A percentile compares a stretch with the other conserved stretches of the same genome.
phyloP scores from a whole-genome alignment of 768 basidiomycete genomes.

The Suillus subaureus region DNA sequence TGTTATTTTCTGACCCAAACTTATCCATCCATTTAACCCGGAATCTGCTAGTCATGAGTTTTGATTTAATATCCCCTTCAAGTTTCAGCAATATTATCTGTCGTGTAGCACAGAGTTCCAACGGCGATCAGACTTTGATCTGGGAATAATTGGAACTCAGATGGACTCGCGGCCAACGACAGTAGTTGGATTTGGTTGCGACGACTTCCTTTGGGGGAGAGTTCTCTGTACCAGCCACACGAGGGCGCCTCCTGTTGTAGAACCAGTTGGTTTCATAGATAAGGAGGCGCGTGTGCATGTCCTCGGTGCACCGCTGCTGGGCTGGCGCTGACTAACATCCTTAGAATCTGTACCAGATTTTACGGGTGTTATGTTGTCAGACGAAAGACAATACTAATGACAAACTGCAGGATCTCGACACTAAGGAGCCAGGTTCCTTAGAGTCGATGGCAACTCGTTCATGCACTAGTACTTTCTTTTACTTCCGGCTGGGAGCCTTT shows the following conservation, averaged over 20 bases:
- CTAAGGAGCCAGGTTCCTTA: background rate
- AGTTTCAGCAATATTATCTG: background rate
- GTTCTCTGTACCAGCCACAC: background rate
- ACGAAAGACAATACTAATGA: background rate
- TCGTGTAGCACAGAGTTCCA: background rate
- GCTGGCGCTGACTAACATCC: background rate
- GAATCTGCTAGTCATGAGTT: background rate
- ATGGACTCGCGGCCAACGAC: background rate
- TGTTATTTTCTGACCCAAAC: background rate
- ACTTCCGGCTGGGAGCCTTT: background rate
- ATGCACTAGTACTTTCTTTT: background rate
- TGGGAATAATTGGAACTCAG: background rate
- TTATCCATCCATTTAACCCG: background rate
- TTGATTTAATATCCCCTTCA: background rate
- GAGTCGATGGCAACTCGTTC: background rate
- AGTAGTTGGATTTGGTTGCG: too few relatives aligned
- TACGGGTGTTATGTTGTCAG: background rate
- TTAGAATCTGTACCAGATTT: background rate
- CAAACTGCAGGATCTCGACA: background rate
- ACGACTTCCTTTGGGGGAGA: background rate
- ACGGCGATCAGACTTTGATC: background rate
- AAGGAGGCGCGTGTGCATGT: background rate
- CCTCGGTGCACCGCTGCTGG: background rate
- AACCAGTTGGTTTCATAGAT: background rate
- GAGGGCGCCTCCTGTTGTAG: background rate